Percentiles rank a stretch among this genome's conserved stretches.
Conservation (phyloP, 495 filamentous ascomycete species). For the Podospora bellae-mahoneyi region DNA sequence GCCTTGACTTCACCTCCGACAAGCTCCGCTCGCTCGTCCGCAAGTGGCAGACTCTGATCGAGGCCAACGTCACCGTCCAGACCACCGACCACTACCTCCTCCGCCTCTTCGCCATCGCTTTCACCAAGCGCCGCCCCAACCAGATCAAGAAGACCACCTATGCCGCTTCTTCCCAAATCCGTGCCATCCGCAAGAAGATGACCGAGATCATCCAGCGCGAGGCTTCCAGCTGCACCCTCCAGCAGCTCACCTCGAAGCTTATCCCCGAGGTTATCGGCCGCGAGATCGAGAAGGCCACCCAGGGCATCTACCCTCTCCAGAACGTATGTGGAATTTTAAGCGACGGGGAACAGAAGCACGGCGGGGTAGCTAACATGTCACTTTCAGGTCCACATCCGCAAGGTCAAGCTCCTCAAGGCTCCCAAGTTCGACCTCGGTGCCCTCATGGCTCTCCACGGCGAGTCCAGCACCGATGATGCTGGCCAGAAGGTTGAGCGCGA, state of each 20-base stretch:
- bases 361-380: constrained; percentile 23
- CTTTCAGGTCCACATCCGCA: constrained; percentile 92
- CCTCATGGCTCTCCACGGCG: constrained; percentile 90
- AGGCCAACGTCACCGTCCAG: constrained; percentile 99
- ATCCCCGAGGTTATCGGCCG: constrained; percentile 99
- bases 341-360: neutral
- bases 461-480: constrained; percentile 91
- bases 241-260: constrained; percentile 93
- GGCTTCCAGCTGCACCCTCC: constrained; percentile 85
- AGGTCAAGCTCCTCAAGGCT: constrained; percentile 97
- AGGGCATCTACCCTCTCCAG: constrained; percentile 99
- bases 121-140: constrained; percentile 97
- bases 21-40: constrained; percentile 97
- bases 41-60: constrained; percentile 98
- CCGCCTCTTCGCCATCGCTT: constrained; percentile 96
- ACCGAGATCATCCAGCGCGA: constrained; percentile 96
- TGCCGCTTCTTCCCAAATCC: constrained; percentile 90
- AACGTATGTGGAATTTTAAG: constrained; percentile 63
- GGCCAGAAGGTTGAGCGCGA: constrained; percentile 98
- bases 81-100: constrained; percentile 99
- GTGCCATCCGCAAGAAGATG: constrained; percentile 99
- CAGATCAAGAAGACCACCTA: constrained; percentile 99
- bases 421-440: constrained; percentile 99
- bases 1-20: constrained; percentile 99
- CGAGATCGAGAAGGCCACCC: constrained; percentile 98